phyloP scores from a whole-genome alignment of 441 rosid genomes.

The Gossypium davidsonii region DNA sequence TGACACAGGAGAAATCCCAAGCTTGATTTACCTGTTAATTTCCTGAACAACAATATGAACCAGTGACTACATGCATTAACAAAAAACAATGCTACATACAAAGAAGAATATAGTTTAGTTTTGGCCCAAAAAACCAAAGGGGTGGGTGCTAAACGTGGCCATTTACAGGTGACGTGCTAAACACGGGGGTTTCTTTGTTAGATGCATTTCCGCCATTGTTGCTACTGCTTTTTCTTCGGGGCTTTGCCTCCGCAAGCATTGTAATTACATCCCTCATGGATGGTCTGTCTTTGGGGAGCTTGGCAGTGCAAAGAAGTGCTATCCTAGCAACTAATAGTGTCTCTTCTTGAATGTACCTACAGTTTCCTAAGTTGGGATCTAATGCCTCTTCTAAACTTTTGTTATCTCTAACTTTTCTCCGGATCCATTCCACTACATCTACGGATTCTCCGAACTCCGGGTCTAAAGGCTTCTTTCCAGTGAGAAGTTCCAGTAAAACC shows the following conservation, averaged over 20 bases:
- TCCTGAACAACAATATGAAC: conserved; percentile 14
- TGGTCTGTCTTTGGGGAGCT: conserved; percentile 84
- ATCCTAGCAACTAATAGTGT: conserved; percentile 77
- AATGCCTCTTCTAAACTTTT: conserved; percentile 52
- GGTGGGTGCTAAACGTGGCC: conserved; percentile 48
- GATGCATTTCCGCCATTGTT: conserved; percentile 28
- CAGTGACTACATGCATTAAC: conserved; percentile 25
- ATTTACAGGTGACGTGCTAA: conserved; percentile 67
- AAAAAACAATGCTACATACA: conserved; percentile 42
- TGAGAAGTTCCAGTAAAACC: conserved; percentile 62
- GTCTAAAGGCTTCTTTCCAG: conserved; percentile 59
- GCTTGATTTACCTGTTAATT: conserved; percentile 12
- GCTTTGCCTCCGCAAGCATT: conserved; percentile 92
- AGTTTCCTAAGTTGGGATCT: conserved; percentile 62
- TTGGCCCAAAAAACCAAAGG: neutral
- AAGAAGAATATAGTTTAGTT: conserved; percentile 24
- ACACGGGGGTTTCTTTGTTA: conserved; percentile 49
- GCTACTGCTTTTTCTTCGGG: conserved; percentile 71
- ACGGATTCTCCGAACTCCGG: conserved; percentile 58
- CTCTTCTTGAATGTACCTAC: conserved; percentile 85
- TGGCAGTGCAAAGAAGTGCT: conserved; percentile 77
- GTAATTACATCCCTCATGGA: conserved; percentile 86
- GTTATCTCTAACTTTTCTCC: conserved; percentile 56
- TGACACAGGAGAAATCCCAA: neutral
- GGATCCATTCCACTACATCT: conserved; percentile 58